These are phyloP conservation scores for Septoria petroselini DNA, from an alignment of 2,329 filamentous ascomycete species.

Conservation along the genomic window DNA sequence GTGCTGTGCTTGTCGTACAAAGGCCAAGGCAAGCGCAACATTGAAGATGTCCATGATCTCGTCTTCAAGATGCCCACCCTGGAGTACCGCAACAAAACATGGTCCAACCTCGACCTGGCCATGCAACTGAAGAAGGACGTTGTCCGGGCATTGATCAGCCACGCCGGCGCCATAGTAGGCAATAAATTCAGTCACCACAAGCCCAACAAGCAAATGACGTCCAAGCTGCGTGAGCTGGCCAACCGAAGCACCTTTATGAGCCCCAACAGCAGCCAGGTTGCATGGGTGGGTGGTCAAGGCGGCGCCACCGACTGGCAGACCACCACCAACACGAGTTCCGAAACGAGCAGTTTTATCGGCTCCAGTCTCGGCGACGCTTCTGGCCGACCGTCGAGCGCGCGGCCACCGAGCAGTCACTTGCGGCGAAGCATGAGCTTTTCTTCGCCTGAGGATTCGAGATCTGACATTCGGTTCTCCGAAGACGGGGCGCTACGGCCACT, in stretches of 20 bases:
- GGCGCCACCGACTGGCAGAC: constrained; percentile 22
- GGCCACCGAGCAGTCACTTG: constrained; percentile 30
- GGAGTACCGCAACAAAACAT: constrained; percentile 97
- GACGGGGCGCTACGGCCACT: neutral
- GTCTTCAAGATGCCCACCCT: constrained; percentile 93
- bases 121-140: constrained; percentile 91
- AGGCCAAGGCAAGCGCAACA: constrained; percentile 88
- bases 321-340: constrained; percentile 22
- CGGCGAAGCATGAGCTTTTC: constrained; percentile 26
- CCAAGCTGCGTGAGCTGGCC: constrained; percentile 77
- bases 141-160: constrained; percentile 87
- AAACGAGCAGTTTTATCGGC: constrained; percentile 31
- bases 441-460: constrained; percentile 27
- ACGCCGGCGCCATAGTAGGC: constrained; percentile 92
- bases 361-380: constrained; percentile 22
- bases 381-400: constrained; percentile 32
- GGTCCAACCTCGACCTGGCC: constrained; percentile 94
- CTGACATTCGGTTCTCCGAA: constrained; percentile 14
- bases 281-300: constrained; percentile 9
- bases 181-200: constrained; percentile 94
- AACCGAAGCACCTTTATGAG: constrained; percentile 65
- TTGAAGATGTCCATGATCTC: constrained; percentile 96
- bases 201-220: constrained; percentile 74
- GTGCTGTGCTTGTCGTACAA: constrained; percentile 96
- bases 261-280: constrained; percentile 17